Conservation (phyloP, 2,329 filamentous ascomycete genomes). For the Lizonia empirigonia region DNA sequence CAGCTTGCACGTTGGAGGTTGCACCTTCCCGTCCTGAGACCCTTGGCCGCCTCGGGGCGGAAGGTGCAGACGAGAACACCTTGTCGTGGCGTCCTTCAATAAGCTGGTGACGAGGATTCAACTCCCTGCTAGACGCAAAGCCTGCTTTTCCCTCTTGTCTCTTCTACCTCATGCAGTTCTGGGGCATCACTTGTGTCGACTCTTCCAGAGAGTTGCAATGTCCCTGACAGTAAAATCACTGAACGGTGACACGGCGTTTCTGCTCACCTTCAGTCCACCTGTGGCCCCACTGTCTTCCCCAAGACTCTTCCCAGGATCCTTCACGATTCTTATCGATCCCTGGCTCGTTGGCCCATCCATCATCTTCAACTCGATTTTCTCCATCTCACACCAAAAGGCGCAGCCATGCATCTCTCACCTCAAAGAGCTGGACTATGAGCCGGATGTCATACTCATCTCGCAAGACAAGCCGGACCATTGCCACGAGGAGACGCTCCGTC, state of each 20-base stretch:
- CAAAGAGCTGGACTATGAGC: conserved; percentile 56
- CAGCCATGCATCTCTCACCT: conserved; percentile 64
- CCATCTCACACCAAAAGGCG: conserved; percentile 61
- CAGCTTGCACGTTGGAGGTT: conserved; percentile 4
- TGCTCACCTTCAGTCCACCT: conserved; percentile 66
- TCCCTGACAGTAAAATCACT: conserved; percentile 67
- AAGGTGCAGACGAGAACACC: conserved; percentile 7
- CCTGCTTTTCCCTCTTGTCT: conserved; percentile 10
- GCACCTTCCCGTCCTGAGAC: conserved; percentile 3
- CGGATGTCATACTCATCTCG: conserved; percentile 64
- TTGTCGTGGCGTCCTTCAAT: conserved; percentile 10
- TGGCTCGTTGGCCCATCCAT: conserved; percentile 68
- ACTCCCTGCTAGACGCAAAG: conserved; percentile 1
- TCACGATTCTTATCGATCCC: conserved; percentile 73
- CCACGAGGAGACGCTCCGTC: conserved; percentile 69
- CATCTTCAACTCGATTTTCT: conserved; percentile 66
- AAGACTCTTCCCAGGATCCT: conserved; percentile 53
- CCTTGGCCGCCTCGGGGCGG: background rate
- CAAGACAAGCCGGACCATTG: conserved; percentile 73
- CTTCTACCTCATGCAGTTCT: conserved; percentile 4
- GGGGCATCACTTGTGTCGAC: background rate
- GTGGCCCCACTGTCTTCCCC: conserved; percentile 50
- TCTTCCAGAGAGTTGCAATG: conserved; percentile 52
- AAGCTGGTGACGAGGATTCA: conserved; percentile 11
- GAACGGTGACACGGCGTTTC: conserved; percentile 69